Conservation (phyloP, 192 early-diverging fungal genomes). For the Powellomyces hirtus region DNA sequence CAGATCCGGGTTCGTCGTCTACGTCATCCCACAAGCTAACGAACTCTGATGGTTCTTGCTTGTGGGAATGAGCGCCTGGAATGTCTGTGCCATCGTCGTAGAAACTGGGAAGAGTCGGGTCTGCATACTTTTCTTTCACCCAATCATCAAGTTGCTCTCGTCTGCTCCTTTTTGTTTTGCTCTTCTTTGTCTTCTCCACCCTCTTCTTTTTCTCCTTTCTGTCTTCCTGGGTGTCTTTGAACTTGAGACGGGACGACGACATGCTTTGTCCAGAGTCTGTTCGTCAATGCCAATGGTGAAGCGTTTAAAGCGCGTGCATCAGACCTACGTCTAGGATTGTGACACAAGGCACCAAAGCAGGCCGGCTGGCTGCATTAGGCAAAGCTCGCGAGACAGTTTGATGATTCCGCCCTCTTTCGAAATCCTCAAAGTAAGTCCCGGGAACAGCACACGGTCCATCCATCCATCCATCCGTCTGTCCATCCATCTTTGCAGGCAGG, state of each 20-base stretch:
- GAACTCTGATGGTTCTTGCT: neutral
- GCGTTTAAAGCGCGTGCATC: too few species aligned
- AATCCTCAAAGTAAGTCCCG: too few species aligned
- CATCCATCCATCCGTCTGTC: constrained; percentile 24
- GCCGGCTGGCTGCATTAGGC: too few species aligned
- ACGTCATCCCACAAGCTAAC: constrained; percentile 19
- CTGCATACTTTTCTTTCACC: neutral
- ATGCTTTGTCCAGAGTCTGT: too few species aligned
- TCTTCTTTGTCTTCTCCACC: too few species aligned
- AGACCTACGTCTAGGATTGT: too few species aligned
- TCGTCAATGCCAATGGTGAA: too few species aligned
- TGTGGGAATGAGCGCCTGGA: neutral
- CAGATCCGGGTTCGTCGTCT: neutral
- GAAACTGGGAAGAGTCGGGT: neutral
- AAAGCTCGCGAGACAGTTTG: too few species aligned
- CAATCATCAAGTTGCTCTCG: too few species aligned
- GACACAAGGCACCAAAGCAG: too few species aligned
- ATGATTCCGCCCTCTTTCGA: too few species aligned
- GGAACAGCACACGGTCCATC: constrained; percentile 3
- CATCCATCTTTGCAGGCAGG: constrained; percentile 2
- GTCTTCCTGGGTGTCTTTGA: neutral
- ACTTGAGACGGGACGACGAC: neutral
- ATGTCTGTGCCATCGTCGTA: neutral
- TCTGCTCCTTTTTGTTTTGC: too few species aligned
- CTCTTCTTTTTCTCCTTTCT: neutral